phyloP scores from a whole-genome alignment of 2,329 filamentous ascomycete genomes.

The Ophiostoma sp. region DNA sequence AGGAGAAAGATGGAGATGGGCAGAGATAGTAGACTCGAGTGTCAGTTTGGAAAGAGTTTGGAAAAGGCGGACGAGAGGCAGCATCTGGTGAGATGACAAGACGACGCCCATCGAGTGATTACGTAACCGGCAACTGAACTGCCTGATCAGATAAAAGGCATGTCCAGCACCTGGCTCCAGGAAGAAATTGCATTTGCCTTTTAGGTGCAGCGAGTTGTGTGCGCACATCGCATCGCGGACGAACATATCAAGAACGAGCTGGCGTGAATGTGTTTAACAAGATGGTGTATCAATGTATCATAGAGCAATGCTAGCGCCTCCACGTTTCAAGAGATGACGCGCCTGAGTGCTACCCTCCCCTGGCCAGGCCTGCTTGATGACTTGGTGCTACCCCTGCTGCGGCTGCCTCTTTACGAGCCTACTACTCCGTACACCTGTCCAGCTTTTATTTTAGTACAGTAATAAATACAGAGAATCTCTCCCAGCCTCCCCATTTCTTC shows the following conservation, averaged over 20 bases:
- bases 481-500: slow-evolving; percentile 9
- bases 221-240: too few species aligned
- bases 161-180: too few species aligned
- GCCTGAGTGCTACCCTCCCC: background rate
- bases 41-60: background rate
- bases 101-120: too few species aligned
- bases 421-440: background rate
- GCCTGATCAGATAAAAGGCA: too few species aligned
- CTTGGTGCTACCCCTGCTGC: background rate
- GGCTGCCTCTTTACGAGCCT: background rate
- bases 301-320: too few species aligned
- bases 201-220: too few species aligned
- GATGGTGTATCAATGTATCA: too few species aligned
- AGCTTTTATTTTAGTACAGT: background rate
- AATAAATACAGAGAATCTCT: background rate
- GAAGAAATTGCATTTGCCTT: too few species aligned
- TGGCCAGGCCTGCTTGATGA: background rate
- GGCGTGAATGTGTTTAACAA: too few species aligned
- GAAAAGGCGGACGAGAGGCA: background rate
- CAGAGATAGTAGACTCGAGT: background rate
- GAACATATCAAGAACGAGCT: too few species aligned
- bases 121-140: too few species aligned
- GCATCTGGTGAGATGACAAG: too few species aligned
- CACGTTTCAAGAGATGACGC: background rate
- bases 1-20: background rate